Evolutionary conservation across 768 basidiomycete species (phyloP), one percentile per base, ranked within the genome.

Genomic region (Mycena olivaceomarginata): DNA sequence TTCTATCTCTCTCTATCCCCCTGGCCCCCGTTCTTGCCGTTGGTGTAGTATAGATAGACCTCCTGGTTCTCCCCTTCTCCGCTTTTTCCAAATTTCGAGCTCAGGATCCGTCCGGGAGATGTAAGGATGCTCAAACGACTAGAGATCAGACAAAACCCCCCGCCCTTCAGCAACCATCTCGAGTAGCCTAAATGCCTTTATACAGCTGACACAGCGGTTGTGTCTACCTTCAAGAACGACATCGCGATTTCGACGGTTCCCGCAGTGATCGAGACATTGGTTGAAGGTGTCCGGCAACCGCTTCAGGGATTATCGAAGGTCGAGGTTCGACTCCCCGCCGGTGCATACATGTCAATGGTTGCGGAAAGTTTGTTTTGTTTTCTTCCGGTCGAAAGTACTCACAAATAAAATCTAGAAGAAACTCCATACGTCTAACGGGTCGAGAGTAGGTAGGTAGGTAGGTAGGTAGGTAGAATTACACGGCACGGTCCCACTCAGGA

Each of bases 261-360:
- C 6, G 31, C 37, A 12, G 7, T 39, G 18, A 10, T 68, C 37
- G 6, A 70, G 18, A 20, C 68, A 70, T 18, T 13, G 18, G 7
- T 70, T 31, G 25, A 70, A 59, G 20, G n/a, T 7, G 43, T 70
- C 68, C 18, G 56, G 13, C 20, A 70, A 16, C 40, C 68, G 56
- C 16, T 22, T 41, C 15, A 70, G 41, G 2, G 22, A 45, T 2
- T 12, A 6, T 4, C 43, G 41, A 11, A 70, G 57, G 22, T 70
- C 31, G 22, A 59, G 56, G n/a, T 25, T 25, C 25, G 25, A 25
- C 25, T 25, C 25, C 25, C 25, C 25, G 25, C 25, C 25, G 25
- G 25, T 25, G 25, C 25, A 25, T 25, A 25, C 25, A 25, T 25
- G 25, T 25, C 25, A 25, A 25, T 25, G 25, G 25, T 25, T 25